Base-by-base conservation (phyloP, 768 basidiomycete genomes). In the Dictyophora rubrovolvata region DNA sequence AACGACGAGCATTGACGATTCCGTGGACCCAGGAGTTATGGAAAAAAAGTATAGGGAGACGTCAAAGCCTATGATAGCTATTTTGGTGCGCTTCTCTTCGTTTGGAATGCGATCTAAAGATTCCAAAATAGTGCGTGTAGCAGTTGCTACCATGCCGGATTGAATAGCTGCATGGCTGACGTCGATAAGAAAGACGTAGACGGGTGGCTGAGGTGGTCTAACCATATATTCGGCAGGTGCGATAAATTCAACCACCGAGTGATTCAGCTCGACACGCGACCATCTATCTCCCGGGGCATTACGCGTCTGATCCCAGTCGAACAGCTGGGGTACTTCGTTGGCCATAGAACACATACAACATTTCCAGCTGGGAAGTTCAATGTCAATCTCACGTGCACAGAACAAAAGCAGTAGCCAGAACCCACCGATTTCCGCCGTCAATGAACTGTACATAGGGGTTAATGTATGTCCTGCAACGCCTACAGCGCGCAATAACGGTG, bases 221-320 rank as follows among this genome's bases (percentile, higher is more conserved):
- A 94, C 95, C 96, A 98, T 98, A 72, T 99, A 99, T 73, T 99
- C 96, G 0, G 93, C 95, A 6, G 96, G 94, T 0, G 96, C 96
- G 55, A 99, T 89, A 68, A 85, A 99, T 71, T 99, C 96, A 54
- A 99, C 91, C n/a, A 86, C 89, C 36, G 86, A 82, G 69, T 90
- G 84, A 66, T 96, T 98, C 55, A 99, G 79, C 73, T 99, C 96
- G 1, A 90, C 84, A 61, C 96, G 85, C 23, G 82, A 75, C 94
- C 96, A 99, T 57, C 96, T 77, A 72, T 99, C 96, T 12, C 91
- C 94, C 33, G 93, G 94, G 70, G 92, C 88, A 68, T 95, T 96
- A 63, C 83, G 84, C 55, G 79, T 82, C 71, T 93, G 90, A 70
- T 99, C 92, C 96, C 96, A 99, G 69, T 99, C 96, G 69, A 98